Percentiles rank a stretch among this genome's conserved stretches.
Evolutionary conservation across 306 rosid species (phyloP).

Genomic region (Prunus davidiana): DNA sequence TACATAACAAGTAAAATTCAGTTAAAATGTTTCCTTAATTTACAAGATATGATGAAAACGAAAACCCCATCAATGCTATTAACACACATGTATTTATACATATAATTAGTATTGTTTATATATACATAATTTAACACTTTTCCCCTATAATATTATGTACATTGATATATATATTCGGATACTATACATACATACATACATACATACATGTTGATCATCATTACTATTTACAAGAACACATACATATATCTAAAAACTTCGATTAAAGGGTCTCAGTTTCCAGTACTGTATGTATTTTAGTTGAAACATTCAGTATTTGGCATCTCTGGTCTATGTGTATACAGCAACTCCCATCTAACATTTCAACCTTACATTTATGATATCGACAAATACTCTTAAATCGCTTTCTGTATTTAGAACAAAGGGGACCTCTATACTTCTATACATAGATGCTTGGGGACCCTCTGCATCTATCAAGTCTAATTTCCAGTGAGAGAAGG

Average conservation of each 20-base stretch:
- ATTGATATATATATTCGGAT: too few species aligned
- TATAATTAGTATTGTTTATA: too few species aligned
- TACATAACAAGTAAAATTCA: not conserved
- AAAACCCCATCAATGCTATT: not conserved
- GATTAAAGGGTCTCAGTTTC: not conserved
- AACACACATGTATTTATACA: not conserved
- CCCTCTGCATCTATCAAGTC: not conserved
- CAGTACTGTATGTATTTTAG: not conserved
- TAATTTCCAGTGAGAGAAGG: not conserved
- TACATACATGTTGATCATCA: too few species aligned
- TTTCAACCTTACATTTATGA: constrained; percentile 13
- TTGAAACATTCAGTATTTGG: not conserved
- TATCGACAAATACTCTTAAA: not conserved
- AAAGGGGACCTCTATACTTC: not conserved
- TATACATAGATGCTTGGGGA: not conserved
- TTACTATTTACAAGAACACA: too few species aligned
- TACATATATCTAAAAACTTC: not conserved
- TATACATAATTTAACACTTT: not conserved
- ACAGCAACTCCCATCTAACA: constrained; percentile 1
- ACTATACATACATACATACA: too few species aligned
- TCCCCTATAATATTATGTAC: not conserved
- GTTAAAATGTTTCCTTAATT: constrained; percentile 9
- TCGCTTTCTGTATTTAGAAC: not conserved
- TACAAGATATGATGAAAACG: not conserved
- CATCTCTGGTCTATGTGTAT: not conserved